Evolutionary conservation across 352 stramenopile genomes (phyloP), one percentile per base, ranked within the genome.

Genomic region (Globisporangium perplexum): DNA sequence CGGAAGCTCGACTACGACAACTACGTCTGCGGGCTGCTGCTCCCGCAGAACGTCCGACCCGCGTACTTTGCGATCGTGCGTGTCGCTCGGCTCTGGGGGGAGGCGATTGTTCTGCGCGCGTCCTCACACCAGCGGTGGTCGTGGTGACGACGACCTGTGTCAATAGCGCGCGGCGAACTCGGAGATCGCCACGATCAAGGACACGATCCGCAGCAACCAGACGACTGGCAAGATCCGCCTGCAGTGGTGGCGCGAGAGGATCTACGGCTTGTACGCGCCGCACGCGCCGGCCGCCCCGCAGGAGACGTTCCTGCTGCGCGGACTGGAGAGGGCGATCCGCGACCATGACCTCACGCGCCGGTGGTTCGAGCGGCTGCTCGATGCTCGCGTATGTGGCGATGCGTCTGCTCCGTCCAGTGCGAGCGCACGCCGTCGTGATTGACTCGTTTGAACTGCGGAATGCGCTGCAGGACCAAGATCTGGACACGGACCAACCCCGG

Each of bases 301-400:
- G 5, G 72, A 86, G 33, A 91, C 88, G 6, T 57, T 80, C 38
- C 67, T 97, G 30, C 66, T 94, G 20, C 65, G 74, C 33, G 88
- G 73, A 4, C 60, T 97, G 45, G 65, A 66, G 12, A 45, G 73
- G 8, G 82, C 86, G 10, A 71, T 97, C 22, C 63, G 86, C 3
- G 50, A 80, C 28, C 77, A 93, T 50, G 57, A 77, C 22, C 75
- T 97, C 52, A 97, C 90, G 12, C 78, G 81, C 4, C 72, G 88
- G 36, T 97, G 88, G 89, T 96, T 97, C 38, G 90, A 97, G 59
- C 85, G 90, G 0, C 58, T 97, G 14, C 64, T 97, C 23, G 88
- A 97, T 56, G 88, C 90, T 28, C 86, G 88, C 24, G 70, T 83
- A 62, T 24, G 68, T 10, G 3, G n/a, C 26, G 12, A 8, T 28